phyloP scores from a whole-genome alignment of 2,329 filamentous ascomycete genomes.

The Colletotrichum musicola region DNA sequence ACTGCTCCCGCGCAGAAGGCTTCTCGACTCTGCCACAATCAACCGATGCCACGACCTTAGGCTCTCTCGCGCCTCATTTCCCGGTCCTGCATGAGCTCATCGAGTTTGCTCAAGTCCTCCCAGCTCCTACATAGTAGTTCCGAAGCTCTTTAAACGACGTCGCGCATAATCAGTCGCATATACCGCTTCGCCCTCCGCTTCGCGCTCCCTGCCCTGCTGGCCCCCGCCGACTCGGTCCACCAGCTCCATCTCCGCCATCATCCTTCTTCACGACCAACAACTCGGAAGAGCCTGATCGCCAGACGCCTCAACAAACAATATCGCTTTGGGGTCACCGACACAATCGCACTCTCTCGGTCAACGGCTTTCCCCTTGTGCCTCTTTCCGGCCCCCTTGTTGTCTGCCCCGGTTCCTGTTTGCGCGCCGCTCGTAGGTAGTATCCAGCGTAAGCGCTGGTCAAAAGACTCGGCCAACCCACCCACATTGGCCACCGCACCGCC shows the following conservation, averaged over 20 bases:
- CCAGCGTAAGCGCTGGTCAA: slow-evolving; percentile 36
- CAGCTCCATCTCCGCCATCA: slow-evolving; percentile 20
- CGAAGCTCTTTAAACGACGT: slow-evolving; percentile 21
- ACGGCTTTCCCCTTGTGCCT: not conserved
- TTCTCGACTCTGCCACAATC: slow-evolving; percentile 35
- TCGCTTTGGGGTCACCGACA: not conserved
- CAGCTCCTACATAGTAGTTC: not conserved
- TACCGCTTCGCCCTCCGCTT: slow-evolving; percentile 23
- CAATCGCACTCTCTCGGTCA: not conserved
- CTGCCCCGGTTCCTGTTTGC: slow-evolving; percentile 14
- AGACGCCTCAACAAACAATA: slow-evolving; percentile 11
- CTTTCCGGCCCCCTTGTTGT: slow-evolving; percentile 6
- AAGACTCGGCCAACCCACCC: slow-evolving; percentile 26
- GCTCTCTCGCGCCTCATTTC: slow-evolving; percentile 29
- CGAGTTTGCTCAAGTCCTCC: slow-evolving; percentile 5
- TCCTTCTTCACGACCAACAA: slow-evolving; percentile 16
- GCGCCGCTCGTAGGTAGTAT: slow-evolving; percentile 2
- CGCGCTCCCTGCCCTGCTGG: slow-evolving; percentile 13
- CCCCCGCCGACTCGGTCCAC: slow-evolving; percentile 23
- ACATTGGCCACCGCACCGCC: slow-evolving; percentile 13
- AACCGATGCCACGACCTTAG: slow-evolving; percentile 21
- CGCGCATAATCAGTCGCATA: slow-evolving; percentile 28
- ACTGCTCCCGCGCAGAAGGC: not conserved
- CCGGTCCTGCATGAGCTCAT: slow-evolving; percentile 14
- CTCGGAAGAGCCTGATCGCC: slow-evolving; percentile 15